phyloP scores from a whole-genome alignment of 805 yeast species.

The Tetrapisispora iriomotensis region DNA sequence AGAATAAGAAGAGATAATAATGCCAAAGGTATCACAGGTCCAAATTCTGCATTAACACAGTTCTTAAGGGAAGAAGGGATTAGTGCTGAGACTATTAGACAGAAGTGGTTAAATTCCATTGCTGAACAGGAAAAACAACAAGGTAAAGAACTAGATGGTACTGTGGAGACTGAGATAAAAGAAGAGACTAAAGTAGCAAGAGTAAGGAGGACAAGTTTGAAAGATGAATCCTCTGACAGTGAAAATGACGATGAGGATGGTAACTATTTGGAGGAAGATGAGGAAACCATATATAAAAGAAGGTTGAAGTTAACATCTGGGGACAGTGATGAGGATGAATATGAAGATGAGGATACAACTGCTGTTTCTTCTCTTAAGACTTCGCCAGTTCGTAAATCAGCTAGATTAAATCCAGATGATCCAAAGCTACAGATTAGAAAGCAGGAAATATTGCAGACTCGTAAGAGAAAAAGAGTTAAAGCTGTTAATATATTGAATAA shows the following conservation, averaged over 20 bases:
- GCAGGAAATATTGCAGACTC: conserved; percentile 42
- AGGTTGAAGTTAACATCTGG: conserved; percentile 26
- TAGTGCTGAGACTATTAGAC: conserved; percentile 66
- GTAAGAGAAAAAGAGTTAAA: conserved; percentile 64
- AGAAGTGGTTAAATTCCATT: conserved; percentile 31
- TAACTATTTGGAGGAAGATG: conserved; percentile 22
- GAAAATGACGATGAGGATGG: conserved; percentile 6
- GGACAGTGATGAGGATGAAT: conserved; percentile 28
- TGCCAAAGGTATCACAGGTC: conserved; percentile 33
- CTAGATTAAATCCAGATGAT: conserved; percentile 4
- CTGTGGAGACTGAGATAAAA: conserved; percentile 1
- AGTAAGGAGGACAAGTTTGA: not conserved
- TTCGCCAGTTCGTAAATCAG: conserved; percentile 3
- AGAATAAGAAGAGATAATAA: conserved; percentile 17
- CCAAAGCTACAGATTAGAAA: conserved; percentile 18
- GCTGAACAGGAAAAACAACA: conserved; percentile 5
- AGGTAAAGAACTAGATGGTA: not conserved
- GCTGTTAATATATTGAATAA: conserved; percentile 80
- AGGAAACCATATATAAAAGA: conserved; percentile 18
- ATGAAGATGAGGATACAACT: conserved; percentile 5
- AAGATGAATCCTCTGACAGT: conserved; percentile 1
- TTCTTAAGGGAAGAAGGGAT: conserved; percentile 85
- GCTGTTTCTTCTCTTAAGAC: not conserved
- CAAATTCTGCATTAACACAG: conserved; percentile 85
- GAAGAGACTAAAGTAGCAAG: not conserved